Percentiles rank a stretch among this genome's conserved stretches.
phyloP scores from a whole-genome alignment of 176 grass and related monocot species.

The Saccharum officinarum region DNA sequence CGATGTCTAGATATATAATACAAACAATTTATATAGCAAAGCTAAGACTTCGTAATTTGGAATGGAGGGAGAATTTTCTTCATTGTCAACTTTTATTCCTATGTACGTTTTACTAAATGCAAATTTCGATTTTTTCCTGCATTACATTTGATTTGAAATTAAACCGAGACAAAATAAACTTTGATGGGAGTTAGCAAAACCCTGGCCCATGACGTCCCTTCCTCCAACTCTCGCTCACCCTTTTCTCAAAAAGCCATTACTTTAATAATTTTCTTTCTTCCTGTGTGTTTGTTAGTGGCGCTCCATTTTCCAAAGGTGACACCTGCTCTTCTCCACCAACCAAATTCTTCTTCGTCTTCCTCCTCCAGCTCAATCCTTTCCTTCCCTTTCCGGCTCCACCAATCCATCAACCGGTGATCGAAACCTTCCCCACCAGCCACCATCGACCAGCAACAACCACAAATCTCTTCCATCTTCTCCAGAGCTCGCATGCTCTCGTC shows the following conservation, averaged over 20 bases:
- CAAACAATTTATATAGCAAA: too few relatives aligned
- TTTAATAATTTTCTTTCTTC: neutral
- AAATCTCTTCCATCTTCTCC: neutral
- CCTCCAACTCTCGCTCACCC: neutral
- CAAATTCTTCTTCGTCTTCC: neutral
- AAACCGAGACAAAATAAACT: neutral
- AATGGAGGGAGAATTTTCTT: neutral
- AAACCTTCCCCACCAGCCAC: neutral
- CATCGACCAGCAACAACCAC: neutral
- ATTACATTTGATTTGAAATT: neutral
- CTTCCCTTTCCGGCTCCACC: neutral
- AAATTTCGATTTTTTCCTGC: neutral
- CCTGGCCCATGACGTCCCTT: neutral
- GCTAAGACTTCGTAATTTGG: too few relatives aligned
- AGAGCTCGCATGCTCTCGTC: neutral
- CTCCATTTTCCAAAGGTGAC: slow-evolving; percentile 29
- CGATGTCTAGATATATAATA: too few relatives aligned
- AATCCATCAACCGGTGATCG: neutral
- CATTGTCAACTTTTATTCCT: neutral
- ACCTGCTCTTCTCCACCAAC: slow-evolving; percentile 18
- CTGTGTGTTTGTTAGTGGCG: slow-evolving; percentile 6
- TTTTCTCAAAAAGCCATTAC: neutral
- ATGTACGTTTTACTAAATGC: neutral
- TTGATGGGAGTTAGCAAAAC: neutral
- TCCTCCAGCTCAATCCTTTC: neutral